Evolutionary conservation across 768 basidiomycete species (phyloP), one percentile per base, ranked within the genome.

Genomic region (Xerocomellus dryophilus): DNA sequence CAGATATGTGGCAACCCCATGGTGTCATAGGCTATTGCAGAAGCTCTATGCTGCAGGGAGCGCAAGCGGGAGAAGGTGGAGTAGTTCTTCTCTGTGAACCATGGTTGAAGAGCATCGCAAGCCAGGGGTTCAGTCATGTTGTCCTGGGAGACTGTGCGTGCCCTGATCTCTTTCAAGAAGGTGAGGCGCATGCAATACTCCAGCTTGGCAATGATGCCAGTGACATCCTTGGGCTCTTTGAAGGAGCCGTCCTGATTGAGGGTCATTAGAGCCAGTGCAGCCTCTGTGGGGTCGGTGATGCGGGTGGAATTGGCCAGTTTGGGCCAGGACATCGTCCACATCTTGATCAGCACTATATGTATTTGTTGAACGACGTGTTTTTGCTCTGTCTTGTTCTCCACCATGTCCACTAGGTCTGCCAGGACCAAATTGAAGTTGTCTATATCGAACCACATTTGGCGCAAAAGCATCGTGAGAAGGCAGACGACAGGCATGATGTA

Each of bases 281-380:
- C n/a, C 21, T 59, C 48, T 0, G 51, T 53, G 0, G 48, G 56
- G 17, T 53, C 41, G 0, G 14, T 2, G 4, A 57, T 47, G 1
- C 20, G 11, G n/a, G 21, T 29, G 12, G 43, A 7, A 8, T 9
- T 8, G 27, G 27, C 1, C 27, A 29, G 7, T 8, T 29, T 29
- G 27, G 27, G 21, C 56, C 60, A 63, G 2, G n/a, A 21, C 0
- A 21, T 31, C 5, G 54, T 64, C 61, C 63, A 69, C 0, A 58
- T 23, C 1, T 12, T 27, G 0, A 48, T 47, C 0, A 64, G 47
- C 0, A 66, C 12, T 0, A 1, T 0, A 25, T 68, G 65, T 0
- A 67, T 6, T 20, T 49, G 27, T 8, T 11, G 7, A 9, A 18
- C 2, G 10, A 29, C 5, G 4, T 15, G 32, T 32, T 11, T 1